phyloP scores from a whole-genome alignment of 495 filamentous ascomycete genomes.

The Aspergillus homomorphus region DNA sequence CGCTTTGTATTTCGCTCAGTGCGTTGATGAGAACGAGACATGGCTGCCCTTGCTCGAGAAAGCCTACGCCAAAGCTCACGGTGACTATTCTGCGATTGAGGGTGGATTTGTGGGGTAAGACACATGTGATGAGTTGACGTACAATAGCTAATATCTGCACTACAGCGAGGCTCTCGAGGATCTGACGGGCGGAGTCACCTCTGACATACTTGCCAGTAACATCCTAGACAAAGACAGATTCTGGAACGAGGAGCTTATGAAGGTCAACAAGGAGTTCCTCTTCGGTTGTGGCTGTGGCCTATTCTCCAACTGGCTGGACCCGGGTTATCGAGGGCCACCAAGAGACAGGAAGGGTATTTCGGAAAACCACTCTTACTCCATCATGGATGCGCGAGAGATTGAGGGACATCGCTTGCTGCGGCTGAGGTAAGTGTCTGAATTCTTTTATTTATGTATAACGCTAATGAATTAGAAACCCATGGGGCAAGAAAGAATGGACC shows the following conservation, averaged over 20 bases:
- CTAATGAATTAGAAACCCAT: slow-evolving; percentile 65
- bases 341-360: slow-evolving; percentile 68
- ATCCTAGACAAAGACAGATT: slow-evolving; percentile 86
- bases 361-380: slow-evolving; percentile 83
- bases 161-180: slow-evolving; percentile 84
- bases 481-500: slow-evolving; percentile 82
- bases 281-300: slow-evolving; percentile 78
- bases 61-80: slow-evolving; percentile 94
- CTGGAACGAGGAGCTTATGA: slow-evolving; percentile 81
- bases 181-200: slow-evolving; percentile 86
- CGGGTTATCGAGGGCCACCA: slow-evolving; percentile 34
- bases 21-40: slow-evolving; percentile 81
- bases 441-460: background rate
- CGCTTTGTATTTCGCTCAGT: slow-evolving; percentile 84
- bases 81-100: slow-evolving; percentile 78
- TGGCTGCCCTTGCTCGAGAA: slow-evolving; percentile 95
- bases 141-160: slow-evolving; percentile 6
- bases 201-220: slow-evolving; percentile 72
- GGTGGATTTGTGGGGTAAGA: slow-evolving; percentile 72
- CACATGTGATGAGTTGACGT: background rate
- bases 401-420: slow-evolving; percentile 71
- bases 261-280: slow-evolving; percentile 82
- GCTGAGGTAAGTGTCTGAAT: slow-evolving; percentile 46
- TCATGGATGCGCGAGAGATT: slow-evolving; percentile 77
- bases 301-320: slow-evolving; percentile 54